Conservation (phyloP, 495 filamentous ascomycete species). For the Talaromyces liani region DNA sequence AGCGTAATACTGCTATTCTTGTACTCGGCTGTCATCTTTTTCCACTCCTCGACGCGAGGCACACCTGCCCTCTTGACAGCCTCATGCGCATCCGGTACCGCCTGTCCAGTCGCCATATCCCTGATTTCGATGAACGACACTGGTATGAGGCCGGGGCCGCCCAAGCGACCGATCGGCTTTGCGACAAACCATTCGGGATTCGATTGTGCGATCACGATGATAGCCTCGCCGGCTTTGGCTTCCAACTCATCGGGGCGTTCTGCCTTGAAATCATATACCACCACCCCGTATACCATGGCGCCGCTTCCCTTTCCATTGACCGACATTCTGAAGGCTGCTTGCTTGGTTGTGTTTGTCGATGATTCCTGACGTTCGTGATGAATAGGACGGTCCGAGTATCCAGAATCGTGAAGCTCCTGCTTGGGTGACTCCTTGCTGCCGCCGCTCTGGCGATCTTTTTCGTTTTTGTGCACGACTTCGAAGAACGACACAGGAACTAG, state of each 20-base stretch:
- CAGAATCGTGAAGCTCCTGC: conserved; percentile 65
- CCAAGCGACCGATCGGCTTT: conserved; percentile 91
- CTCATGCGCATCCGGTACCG: conserved; percentile 75
- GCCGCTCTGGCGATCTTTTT: conserved; percentile 65
- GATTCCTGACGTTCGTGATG: conserved; percentile 28
- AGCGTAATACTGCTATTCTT: conserved; percentile 98
- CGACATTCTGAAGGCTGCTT: conserved; percentile 32
- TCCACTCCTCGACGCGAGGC: conserved; percentile 98
- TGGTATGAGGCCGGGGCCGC: conserved; percentile 90
- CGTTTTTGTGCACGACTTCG: conserved; percentile 81
- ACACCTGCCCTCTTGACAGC: conserved; percentile 86
- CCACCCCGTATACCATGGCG: conserved; percentile 91
- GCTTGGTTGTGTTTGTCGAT: conserved; percentile 19
- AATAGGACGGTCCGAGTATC: conserved; percentile 59
- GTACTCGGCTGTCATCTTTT: conserved; percentile 98
- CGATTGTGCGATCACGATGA: conserved; percentile 98
- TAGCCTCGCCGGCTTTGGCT: conserved; percentile 88
- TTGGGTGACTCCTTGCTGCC: conserved; percentile 60
- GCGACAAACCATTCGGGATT: conserved; percentile 99
- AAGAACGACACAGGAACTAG: conserved; percentile 92
- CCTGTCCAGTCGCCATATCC: conserved; percentile 81
- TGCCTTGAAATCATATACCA: conserved; percentile 94
- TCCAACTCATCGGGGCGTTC: conserved; percentile 93
- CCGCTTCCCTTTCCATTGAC: conserved; percentile 56
- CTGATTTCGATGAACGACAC: conserved; percentile 95